These are phyloP conservation scores for Cladobotryum mycophilum DNA, from an alignment of 2,329 filamentous ascomycete genomes.

Conservation along the genomic window DNA sequence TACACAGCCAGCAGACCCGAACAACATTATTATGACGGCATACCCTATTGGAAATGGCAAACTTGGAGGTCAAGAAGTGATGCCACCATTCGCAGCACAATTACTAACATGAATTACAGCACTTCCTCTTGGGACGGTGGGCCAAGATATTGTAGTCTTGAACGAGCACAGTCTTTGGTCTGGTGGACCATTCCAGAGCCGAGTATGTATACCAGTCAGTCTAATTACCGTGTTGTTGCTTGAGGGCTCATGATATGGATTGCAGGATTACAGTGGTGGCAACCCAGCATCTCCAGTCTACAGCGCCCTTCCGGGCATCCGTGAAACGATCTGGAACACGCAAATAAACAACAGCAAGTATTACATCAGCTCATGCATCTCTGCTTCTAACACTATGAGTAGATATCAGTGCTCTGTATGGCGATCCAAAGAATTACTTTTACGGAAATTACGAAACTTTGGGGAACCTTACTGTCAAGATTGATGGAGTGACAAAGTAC, in stretches of 20 bases:
- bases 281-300: slow-evolving; percentile 10
- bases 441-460: slow-evolving; percentile 15
- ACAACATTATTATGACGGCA: slow-evolving; percentile 14
- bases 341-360: slow-evolving; percentile 8
- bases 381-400: too few species aligned
- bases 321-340: slow-evolving; percentile 13
- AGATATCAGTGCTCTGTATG: slow-evolving; percentile 14
- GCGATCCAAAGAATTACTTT: slow-evolving; percentile 4
- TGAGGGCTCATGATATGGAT: neutral
- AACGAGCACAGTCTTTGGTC: slow-evolving; percentile 16
- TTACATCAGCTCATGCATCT: too few species aligned
- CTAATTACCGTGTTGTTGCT: neutral
- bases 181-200: slow-evolving; percentile 15
- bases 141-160: slow-evolving; percentile 10
- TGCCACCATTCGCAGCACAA: neutral
- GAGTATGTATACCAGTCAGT: slow-evolving; percentile 1
- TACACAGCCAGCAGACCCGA: slow-evolving; percentile 4
- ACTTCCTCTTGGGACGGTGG: slow-evolving; percentile 13
- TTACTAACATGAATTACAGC: slow-evolving; percentile 2
- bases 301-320: slow-evolving; percentile 12
- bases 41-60: slow-evolving; percentile 16
- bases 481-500: slow-evolving; percentile 8
- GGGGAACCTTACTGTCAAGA: slow-evolving; percentile 15
- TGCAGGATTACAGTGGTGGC: slow-evolving; percentile 15
- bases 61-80: slow-evolving; percentile 12